These are phyloP conservation scores for Allium fistulosum DNA, from an alignment of 106 monocot genomes.

Conservation along the genomic window DNA sequence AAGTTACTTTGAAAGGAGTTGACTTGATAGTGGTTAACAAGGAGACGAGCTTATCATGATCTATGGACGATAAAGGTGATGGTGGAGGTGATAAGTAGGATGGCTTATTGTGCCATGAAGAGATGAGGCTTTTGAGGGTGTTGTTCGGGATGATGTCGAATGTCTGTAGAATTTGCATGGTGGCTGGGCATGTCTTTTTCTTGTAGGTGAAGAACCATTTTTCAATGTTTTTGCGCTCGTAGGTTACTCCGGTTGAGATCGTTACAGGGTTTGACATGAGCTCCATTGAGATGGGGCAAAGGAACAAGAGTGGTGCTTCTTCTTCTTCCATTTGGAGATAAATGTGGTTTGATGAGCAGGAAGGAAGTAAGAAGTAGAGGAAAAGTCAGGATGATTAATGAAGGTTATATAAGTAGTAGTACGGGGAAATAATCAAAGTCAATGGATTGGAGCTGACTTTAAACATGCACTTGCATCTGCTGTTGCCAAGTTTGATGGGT, in stretches of 20 bases:
- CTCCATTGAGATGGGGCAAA: slow-evolving; percentile 83
- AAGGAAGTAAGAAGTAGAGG: background rate
- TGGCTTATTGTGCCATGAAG: slow-evolving; percentile 16
- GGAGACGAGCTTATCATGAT: slow-evolving; percentile 16
- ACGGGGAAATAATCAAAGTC: background rate
- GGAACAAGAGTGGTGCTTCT: slow-evolving; percentile 34
- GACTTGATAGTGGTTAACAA: slow-evolving; percentile 36
- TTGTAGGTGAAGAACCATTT: slow-evolving; percentile 59
- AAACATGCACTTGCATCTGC: background rate
- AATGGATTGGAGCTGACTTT: background rate
- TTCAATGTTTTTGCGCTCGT: slow-evolving; percentile 74
- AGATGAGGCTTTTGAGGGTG: slow-evolving; percentile 64
- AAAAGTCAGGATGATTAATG: background rate
- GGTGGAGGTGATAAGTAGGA: background rate
- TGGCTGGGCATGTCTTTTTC: slow-evolving; percentile 70
- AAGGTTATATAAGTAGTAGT: background rate
- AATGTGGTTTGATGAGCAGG: background rate
- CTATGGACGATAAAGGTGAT: background rate
- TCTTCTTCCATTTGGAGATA: background rate
- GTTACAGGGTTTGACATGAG: slow-evolving; percentile 79
- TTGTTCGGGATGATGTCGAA: slow-evolving; percentile 69
- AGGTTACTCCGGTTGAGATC: slow-evolving; percentile 79
- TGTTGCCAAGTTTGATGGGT: background rate
- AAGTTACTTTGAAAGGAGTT: slow-evolving; percentile 52
- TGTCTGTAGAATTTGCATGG: slow-evolving; percentile 48